Conservation (phyloP, 2,329 filamentous ascomycete species). For the Colletotrichum magnum region DNA sequence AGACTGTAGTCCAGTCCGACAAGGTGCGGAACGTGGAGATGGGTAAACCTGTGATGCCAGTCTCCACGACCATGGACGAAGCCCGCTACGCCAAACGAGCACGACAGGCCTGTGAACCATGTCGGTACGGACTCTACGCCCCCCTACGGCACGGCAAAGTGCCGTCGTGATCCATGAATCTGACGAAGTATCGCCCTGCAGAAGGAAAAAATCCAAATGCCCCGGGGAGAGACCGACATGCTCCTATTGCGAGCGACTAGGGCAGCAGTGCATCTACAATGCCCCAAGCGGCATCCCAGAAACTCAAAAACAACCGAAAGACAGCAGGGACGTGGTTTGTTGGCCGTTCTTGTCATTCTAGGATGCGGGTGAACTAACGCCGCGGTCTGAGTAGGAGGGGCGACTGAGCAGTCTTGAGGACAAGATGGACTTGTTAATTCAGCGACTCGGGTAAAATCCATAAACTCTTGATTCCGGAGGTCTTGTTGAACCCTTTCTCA, state of each 20-base stretch:
- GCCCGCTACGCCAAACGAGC: conserved; percentile 30
- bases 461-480: no score
- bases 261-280: conserved; percentile 26
- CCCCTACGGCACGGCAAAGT: not conserved
- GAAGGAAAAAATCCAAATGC: conserved; percentile 28
- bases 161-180: no score
- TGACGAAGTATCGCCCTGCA: not conserved
- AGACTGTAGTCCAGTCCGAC: no score
- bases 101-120: conserved; percentile 30
- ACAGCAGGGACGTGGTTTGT: conserved; percentile 10
- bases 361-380: not conserved
- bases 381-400: not conserved
- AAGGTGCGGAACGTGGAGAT: no score
- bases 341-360: no score
- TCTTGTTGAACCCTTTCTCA: not conserved
- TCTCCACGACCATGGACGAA: no score
- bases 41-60: no score
- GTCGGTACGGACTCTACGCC: conserved; percentile 7
- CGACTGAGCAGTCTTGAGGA: conserved; percentile 21
- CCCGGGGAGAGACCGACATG: conserved; percentile 18
- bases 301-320: conserved; percentile 5
- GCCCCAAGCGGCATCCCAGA: not conserved
- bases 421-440: conserved; percentile 30
- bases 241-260: conserved; percentile 25
- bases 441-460: conserved; percentile 6